Evolutionary conservation across 2,329 filamentous ascomycete species (phyloP).

Genomic region (Aureobasidium melanogenum): DNA sequence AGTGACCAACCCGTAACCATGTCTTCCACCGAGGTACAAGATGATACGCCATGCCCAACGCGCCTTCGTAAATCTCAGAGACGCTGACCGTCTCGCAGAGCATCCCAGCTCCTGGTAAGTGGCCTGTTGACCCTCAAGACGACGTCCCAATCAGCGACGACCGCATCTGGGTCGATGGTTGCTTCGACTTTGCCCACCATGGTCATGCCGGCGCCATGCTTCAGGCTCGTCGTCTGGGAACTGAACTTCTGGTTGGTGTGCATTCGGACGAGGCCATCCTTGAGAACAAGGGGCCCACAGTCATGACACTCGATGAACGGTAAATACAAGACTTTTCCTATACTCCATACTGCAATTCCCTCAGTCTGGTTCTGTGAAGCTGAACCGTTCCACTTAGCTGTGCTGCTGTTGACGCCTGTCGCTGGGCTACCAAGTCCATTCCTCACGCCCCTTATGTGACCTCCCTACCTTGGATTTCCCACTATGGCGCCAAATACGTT

Average conservation of each 20-base stretch:
- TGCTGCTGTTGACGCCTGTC: slow-evolving; percentile 85
- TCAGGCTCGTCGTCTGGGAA: slow-evolving; percentile 84
- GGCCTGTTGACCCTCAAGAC: slow-evolving; percentile 58
- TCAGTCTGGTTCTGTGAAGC: not conserved
- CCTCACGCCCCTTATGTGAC: slow-evolving; percentile 91
- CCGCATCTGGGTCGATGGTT: slow-evolving; percentile 95
- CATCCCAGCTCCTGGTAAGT: slow-evolving; percentile 47
- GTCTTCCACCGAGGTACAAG: slow-evolving; percentile 4
- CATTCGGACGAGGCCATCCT: slow-evolving; percentile 94
- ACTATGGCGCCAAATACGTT: slow-evolving; percentile 92
- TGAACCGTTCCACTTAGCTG: slow-evolving; percentile 31
- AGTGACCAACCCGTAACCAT: not conserved
- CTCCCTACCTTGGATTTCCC: slow-evolving; percentile 82
- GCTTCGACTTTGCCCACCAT: slow-evolving; percentile 98
- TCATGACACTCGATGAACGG: slow-evolving; percentile 91
- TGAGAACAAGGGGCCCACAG: slow-evolving; percentile 94
- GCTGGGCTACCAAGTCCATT: slow-evolving; percentile 82
- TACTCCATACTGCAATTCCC: not conserved
- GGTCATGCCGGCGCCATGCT: slow-evolving; percentile 96
- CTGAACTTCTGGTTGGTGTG: slow-evolving; percentile 81
- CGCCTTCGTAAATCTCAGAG: not conserved
- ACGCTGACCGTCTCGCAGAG: slow-evolving; percentile 11
- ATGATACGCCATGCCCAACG: not conserved
- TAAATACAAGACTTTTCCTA: not conserved
- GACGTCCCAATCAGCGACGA: slow-evolving; percentile 51